Evolutionary conservation across 1,139 yeast genomes (phyloP).

Genomic region (Meyerozyma carpophila): DNA sequence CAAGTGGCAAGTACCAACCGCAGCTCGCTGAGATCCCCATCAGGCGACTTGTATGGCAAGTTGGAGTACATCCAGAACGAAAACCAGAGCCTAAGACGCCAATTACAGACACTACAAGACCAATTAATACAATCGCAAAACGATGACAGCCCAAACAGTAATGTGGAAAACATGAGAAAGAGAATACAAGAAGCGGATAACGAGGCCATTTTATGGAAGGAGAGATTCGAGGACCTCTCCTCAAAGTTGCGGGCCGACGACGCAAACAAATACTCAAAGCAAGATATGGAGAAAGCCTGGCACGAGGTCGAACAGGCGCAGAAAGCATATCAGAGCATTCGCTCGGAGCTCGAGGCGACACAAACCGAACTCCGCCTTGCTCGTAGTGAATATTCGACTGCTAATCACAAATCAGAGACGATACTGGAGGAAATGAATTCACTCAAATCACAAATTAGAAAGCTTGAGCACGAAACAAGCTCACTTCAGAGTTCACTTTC

Average conservation of each 20-base stretch:
- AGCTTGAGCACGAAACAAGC: background rate
- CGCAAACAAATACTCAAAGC: background rate
- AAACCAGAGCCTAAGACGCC: slow-evolving; percentile 4
- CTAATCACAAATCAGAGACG: background rate
- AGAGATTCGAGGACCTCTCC: background rate
- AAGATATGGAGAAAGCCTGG: background rate
- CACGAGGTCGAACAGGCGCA: background rate
- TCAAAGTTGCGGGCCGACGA: background rate
- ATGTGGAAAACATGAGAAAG: background rate
- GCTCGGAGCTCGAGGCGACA: background rate
- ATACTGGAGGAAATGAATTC: background rate
- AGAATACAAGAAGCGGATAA: background rate
- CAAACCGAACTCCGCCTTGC: background rate
- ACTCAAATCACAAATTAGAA: background rate
- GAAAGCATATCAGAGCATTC: background rate
- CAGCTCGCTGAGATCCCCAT: slow-evolving; percentile 3
- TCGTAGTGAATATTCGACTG: background rate
- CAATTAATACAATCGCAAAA: background rate
- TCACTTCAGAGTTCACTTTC: background rate
- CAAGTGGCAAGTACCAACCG: background rate
- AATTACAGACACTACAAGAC: background rate
- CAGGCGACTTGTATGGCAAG: slow-evolving; percentile 7
- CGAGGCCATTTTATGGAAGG: background rate
- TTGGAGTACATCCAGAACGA: slow-evolving; percentile 8
- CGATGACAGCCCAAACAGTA: background rate